These are phyloP conservation scores for Syzygium syzygioides DNA, from an alignment of 441 rosid species.

Conservation along the genomic window DNA sequence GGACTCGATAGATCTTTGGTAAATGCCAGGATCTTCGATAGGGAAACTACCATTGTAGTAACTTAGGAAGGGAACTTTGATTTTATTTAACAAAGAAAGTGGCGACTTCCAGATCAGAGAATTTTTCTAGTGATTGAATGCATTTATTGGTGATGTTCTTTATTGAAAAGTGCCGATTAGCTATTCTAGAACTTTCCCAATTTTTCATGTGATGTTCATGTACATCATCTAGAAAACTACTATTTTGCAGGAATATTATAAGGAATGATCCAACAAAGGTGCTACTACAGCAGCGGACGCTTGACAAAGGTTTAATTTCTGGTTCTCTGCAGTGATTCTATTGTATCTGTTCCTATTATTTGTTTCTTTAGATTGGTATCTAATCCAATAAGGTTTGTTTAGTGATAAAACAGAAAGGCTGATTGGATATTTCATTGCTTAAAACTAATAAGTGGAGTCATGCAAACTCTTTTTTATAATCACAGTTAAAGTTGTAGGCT, in stretches of 20 bases:
- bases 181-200: background rate
- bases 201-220: background rate
- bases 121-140: background rate
- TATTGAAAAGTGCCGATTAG: background rate
- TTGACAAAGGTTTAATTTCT: slow-evolving; percentile 35
- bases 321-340: background rate
- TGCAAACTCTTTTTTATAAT: background rate
- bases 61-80: background rate
- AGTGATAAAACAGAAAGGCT: background rate
- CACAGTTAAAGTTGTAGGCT: background rate
- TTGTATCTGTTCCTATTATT: background rate
- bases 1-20: background rate
- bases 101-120: background rate
- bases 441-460: background rate
- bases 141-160: background rate
- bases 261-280: slow-evolving; percentile 38
- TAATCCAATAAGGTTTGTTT: background rate
- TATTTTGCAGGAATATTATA: slow-evolving; percentile 47
- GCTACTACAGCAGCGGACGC: slow-evolving; percentile 52
- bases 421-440: background rate
- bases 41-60: background rate
- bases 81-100: background rate
- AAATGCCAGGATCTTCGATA: background rate
- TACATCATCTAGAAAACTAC: background rate
- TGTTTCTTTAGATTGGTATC: background rate